Evolutionary conservation across 139 green algal species (phyloP), one percentile per base, ranked within the genome.

Genomic region (Ettlia oleoabundans): DNA sequence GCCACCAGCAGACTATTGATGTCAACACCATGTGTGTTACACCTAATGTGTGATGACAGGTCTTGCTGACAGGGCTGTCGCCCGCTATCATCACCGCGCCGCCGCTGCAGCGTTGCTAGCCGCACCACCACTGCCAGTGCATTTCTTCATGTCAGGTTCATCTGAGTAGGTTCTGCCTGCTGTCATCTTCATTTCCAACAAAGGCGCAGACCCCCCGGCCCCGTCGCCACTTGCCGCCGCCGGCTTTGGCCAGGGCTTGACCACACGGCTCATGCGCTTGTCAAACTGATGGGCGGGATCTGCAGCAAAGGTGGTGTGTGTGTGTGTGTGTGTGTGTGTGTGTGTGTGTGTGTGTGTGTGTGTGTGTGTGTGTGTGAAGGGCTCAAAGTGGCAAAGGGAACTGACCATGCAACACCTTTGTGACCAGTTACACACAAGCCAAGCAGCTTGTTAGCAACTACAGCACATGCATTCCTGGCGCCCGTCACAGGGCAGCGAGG

Each of bases 101-200:
- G 47, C 47, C 13, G 40, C 40, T 40, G 67, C 67, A 75, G 67
- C 40, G 38, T 28, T 47, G 64, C 64, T 41, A 26, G 30, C 30
- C 15, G 10, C 24, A 41, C 42, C n/a, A n/a, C n/a, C n/a, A 1
- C 70, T 52, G 70, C 55, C 21, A 28, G 42, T n/a, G n/a, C 70
- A 77, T 22, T 77, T 42, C 70, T 80, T 68, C 53, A 80, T 40
- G 26, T 67, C 53, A 35, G 73, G 73, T 30, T 69, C 58, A 4
- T 52, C 53, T 1, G 73, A 69, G 37, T 69, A 80, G 3, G 65
- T 72, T 10, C 65, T 10, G 35, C 67, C 67, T 1, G 52, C 28
- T 13, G 73, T 80, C 73, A 80, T 68, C 35, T 40, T 67, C 53
- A 80, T 52, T 13, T 21, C 4, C 47, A 15, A n/a, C n/a, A n/a